Evolutionary conservation across 352 stramenopile genomes (phyloP).

Genomic region (Phytophthora rubi): DNA sequence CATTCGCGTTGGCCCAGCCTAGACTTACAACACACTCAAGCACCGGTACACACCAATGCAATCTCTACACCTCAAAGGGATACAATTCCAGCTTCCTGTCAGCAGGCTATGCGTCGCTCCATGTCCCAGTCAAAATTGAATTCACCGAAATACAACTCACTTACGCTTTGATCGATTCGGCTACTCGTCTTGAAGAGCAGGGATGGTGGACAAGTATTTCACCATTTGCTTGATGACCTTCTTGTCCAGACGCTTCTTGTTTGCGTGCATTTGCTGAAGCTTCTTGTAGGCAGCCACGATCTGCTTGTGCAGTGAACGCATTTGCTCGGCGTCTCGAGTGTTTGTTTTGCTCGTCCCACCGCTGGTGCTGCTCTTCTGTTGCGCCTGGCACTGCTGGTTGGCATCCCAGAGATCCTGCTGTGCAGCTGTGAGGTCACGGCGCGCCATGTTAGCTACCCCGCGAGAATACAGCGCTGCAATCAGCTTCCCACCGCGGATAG

Average conservation of each 20-base stretch:
- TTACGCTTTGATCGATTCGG: neutral
- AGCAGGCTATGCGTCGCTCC: slow-evolving; percentile 7
- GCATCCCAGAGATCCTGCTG: slow-evolving; percentile 75
- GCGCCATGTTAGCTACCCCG: slow-evolving; percentile 67
- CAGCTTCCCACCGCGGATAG: slow-evolving; percentile 43
- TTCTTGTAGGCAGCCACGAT: slow-evolving; percentile 77
- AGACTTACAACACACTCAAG: slow-evolving; percentile 15
- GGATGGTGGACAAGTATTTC: slow-evolving; percentile 76
- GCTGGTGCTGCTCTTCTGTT: slow-evolving; percentile 46
- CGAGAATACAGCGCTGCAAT: slow-evolving; percentile 77
- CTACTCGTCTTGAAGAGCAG: slow-evolving; percentile 53
- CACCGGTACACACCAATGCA: slow-evolving; percentile 7
- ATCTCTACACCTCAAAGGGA: slow-evolving; percentile 21
- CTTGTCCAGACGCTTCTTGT: slow-evolving; percentile 85
- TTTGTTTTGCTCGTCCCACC: slow-evolving; percentile 50
- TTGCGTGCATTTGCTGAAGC: slow-evolving; percentile 69
- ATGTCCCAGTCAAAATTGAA: slow-evolving; percentile 32
- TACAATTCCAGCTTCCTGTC: slow-evolving; percentile 14
- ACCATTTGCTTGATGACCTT: slow-evolving; percentile 88
- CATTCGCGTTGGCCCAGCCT: slow-evolving; percentile 75
- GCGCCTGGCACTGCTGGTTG: slow-evolving; percentile 58
- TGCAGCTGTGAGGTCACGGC: slow-evolving; percentile 62
- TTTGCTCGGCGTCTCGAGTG: slow-evolving; percentile 36
- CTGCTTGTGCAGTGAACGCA: slow-evolving; percentile 47
- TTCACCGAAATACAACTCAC: slow-evolving; percentile 19